phyloP scores from a whole-genome alignment of 495 filamentous ascomycete species.

The Aspergillus indologenus region DNA sequence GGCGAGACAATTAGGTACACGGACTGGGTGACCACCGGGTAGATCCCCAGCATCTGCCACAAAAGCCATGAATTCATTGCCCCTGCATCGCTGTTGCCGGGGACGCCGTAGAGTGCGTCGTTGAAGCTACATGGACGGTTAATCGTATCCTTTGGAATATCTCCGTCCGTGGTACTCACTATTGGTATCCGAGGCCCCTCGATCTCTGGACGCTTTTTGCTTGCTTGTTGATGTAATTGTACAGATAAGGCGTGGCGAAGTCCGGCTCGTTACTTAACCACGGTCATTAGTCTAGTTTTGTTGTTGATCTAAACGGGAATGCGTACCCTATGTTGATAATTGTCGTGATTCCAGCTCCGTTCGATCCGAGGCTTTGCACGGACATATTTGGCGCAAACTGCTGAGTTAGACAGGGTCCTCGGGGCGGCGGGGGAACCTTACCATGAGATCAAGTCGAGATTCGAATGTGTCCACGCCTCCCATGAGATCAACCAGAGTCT shows the following conservation, averaged over 20 bases:
- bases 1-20: constrained; percentile 63
- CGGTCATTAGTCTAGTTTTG: not conserved
- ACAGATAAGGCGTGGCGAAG: constrained; percentile 64
- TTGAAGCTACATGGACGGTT: constrained; percentile 23
- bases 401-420: not conserved
- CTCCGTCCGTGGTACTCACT: constrained; percentile 39
- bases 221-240: constrained; percentile 64
- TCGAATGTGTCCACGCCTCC: constrained; percentile 57
- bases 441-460: constrained; percentile 50
- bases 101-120: constrained; percentile 50
- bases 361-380: constrained; percentile 31
- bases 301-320: not conserved
- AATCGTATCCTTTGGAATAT: not conserved
- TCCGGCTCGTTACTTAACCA: constrained; percentile 56
- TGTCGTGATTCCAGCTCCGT: constrained; percentile 39
- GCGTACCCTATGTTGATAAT: constrained; percentile 51
- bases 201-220: constrained; percentile 54
- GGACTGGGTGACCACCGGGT: constrained; percentile 62
- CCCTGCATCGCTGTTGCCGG: constrained; percentile 67
- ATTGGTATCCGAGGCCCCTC: constrained; percentile 50
- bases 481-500: constrained; percentile 54
- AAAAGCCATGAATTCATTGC: constrained; percentile 69
- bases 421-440: constrained; percentile 12
- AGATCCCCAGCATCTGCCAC: constrained; percentile 70
- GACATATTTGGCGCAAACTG: constrained; percentile 37